These are phyloP conservation scores for Withania somnifera DNA, from an alignment of 305 asterid species.

Conservation along the genomic window DNA sequence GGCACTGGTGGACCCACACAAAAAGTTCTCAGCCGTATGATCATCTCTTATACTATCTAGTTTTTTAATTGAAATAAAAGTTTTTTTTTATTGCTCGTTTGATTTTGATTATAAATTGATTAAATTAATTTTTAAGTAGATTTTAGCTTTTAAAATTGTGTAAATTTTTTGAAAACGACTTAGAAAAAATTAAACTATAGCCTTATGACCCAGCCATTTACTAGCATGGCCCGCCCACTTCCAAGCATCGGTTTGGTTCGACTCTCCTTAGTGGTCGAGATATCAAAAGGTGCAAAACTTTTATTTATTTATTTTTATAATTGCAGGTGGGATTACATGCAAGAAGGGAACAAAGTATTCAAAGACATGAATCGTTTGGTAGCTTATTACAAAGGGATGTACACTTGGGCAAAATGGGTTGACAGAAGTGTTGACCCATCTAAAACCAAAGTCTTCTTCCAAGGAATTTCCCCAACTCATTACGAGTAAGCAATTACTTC, in stretches of 20 bases:
- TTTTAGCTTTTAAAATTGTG: too few relatives aligned
- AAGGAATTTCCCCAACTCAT: conserved; percentile 87
- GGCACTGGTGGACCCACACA: conserved; percentile 99
- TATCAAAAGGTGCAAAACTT: neutral
- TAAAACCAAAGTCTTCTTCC: conserved; percentile 72
- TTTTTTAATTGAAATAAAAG: too few relatives aligned
- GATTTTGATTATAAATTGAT: too few relatives aligned
- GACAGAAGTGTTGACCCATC: conserved; percentile 50
- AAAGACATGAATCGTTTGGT: conserved; percentile 82
- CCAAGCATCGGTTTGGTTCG: too few relatives aligned
- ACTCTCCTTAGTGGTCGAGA: too few relatives aligned
- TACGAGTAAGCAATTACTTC: conserved; percentile 39
- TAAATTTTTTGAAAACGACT: too few relatives aligned
- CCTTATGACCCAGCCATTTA: too few relatives aligned
- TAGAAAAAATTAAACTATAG: too few relatives aligned
- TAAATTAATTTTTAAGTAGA: too few relatives aligned
- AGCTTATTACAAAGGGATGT: conserved; percentile 75
- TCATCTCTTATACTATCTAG: neutral
- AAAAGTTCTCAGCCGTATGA: conserved; percentile 65
- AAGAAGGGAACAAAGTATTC: conserved; percentile 46
- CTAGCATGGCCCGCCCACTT: too few relatives aligned
- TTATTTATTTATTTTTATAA: neutral
- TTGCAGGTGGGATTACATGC: conserved; percentile 69
- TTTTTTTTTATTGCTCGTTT: too few relatives aligned
- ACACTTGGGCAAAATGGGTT: conserved; percentile 90